These are phyloP conservation scores for Hypoxylon lenormandii DNA, from an alignment of 495 filamentous ascomycete species.

Conservation along the genomic window DNA sequence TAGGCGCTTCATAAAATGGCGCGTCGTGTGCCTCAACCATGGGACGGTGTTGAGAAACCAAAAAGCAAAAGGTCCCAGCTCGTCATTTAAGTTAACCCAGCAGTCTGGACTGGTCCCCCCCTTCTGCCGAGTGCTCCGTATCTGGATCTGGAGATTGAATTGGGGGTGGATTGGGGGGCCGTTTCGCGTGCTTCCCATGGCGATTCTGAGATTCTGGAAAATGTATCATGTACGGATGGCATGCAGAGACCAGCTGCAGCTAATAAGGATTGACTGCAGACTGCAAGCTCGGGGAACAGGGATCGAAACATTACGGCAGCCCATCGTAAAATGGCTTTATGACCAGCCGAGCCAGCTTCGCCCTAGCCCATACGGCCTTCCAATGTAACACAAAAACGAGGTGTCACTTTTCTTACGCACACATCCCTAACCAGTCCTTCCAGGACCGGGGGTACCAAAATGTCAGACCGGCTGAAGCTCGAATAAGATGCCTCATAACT, in stretches of 20 bases:
- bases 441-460: slow-evolving; percentile 6
- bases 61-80: slow-evolving; percentile 22
- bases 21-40: slow-evolving; percentile 19
- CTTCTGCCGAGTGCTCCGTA: slow-evolving; percentile 45
- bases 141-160: slow-evolving; percentile 49
- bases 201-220: slow-evolving; percentile 46
- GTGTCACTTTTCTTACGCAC: slow-evolving; percentile 35
- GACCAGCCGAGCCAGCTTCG: slow-evolving; percentile 13
- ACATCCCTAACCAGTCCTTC: slow-evolving; percentile 23
- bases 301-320: slow-evolving; percentile 32
- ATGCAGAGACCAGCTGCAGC: slow-evolving; percentile 49
- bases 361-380: slow-evolving; percentile 32
- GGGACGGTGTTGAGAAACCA: slow-evolving; percentile 18
- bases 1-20: slow-evolving; percentile 19
- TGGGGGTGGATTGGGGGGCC: slow-evolving; percentile 28
- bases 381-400: slow-evolving; percentile 40
- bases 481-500: slow-evolving; percentile 16
- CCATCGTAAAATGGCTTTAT: slow-evolving; percentile 37
- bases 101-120: slow-evolving; percentile 44
- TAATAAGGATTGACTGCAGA: slow-evolving; percentile 45
- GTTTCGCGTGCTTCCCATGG: slow-evolving; percentile 43
- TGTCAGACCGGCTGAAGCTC: slow-evolving; percentile 30
- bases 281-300: slow-evolving; percentile 46
- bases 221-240: slow-evolving; percentile 45
- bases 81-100: slow-evolving; percentile 43